Evolutionary conservation across 805 yeast species (phyloP).

Genomic region (Lachancea sp.): DNA sequence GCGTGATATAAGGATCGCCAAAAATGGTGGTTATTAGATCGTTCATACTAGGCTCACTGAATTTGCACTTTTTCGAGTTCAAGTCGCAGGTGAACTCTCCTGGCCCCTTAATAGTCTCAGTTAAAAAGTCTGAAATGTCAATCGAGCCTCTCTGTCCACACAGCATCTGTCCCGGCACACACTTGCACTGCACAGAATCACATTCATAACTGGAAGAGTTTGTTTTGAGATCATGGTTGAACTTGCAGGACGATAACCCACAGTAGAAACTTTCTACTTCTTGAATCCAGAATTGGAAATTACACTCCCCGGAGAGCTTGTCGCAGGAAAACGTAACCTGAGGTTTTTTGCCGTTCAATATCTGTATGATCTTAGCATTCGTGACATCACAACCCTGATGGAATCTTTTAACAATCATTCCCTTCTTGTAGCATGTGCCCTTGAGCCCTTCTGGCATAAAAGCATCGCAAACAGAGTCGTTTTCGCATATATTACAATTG

Average conservation of each 20-base stretch:
- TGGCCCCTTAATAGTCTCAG: conserved; percentile 87
- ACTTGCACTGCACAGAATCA: conserved; percentile 71
- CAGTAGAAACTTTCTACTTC: conserved; percentile 86
- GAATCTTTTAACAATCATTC: conserved; percentile 70
- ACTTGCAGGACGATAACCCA: conserved; percentile 67
- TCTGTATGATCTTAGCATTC: conserved; percentile 73
- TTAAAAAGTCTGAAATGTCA: conserved; percentile 86
- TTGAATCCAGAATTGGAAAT: conserved; percentile 95
- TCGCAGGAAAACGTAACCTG: conserved; percentile 91
- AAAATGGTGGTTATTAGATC: conserved; percentile 82
- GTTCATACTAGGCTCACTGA: conserved; percentile 95
- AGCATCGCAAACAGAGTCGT: conserved; percentile 70
- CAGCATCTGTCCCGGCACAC: conserved; percentile 86
- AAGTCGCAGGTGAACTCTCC: conserved; percentile 85
- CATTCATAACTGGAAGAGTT: conserved; percentile 77
- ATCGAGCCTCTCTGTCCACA: conserved; percentile 94
- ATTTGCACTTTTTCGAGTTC: conserved; percentile 53
- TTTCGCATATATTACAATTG: conserved; percentile 81
- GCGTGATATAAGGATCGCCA: conserved; percentile 87
- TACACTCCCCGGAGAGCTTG: conserved; percentile 55
- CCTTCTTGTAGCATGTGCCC: conserved; percentile 87
- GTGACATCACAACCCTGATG: conserved; percentile 95
- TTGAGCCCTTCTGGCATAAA: conserved; percentile 79
- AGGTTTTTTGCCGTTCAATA: conserved; percentile 74
- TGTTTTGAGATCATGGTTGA: conserved; percentile 50